These are phyloP conservation scores for Pythium chondricola DNA, from an alignment of 352 stramenopile species.

Conservation along the genomic window DNA sequence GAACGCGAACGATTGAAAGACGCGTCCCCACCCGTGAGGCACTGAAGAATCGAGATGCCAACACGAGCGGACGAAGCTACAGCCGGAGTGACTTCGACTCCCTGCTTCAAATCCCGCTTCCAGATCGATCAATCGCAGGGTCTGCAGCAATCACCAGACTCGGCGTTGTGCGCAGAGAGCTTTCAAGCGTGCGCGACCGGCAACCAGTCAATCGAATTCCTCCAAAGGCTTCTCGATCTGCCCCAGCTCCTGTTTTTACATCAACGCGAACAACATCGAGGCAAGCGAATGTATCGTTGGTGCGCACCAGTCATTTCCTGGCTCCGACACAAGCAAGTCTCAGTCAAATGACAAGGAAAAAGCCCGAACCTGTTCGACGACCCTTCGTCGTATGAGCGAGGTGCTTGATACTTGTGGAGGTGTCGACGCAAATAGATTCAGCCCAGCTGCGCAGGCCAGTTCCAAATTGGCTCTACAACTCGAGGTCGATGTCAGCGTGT, in stretches of 20 bases:
- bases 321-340: slow-evolving; percentile 64
- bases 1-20: too few relatives aligned
- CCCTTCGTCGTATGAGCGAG: slow-evolving; percentile 33
- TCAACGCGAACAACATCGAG: too few relatives aligned
- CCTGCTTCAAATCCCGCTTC: slow-evolving; percentile 13
- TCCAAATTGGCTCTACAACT: too few relatives aligned
- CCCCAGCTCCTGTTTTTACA: too few relatives aligned
- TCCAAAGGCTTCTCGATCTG: too few relatives aligned
- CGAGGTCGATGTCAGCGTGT: too few relatives aligned
- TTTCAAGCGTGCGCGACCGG: not conserved
- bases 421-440: not conserved
- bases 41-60: too few relatives aligned
- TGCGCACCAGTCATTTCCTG: slow-evolving; percentile 61
- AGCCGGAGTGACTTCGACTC: slow-evolving; percentile 20
- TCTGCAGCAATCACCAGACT: slow-evolving; percentile 1
- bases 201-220: too few relatives aligned
- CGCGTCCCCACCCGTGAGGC: too few relatives aligned
- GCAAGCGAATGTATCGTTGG: too few relatives aligned
- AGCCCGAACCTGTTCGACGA: slow-evolving; percentile 16
- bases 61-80: slow-evolving; percentile 17
- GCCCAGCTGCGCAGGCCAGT: too few relatives aligned
- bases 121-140: slow-evolving; percentile 8
- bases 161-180: not conserved
- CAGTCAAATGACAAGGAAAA: slow-evolving; percentile 30
- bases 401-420: not conserved